Evolutionary conservation across 164 flowering plant genomes (phyloP), one percentile per base, ranked within the genome.

Genomic region (Macadamia tetraphylla): DNA sequence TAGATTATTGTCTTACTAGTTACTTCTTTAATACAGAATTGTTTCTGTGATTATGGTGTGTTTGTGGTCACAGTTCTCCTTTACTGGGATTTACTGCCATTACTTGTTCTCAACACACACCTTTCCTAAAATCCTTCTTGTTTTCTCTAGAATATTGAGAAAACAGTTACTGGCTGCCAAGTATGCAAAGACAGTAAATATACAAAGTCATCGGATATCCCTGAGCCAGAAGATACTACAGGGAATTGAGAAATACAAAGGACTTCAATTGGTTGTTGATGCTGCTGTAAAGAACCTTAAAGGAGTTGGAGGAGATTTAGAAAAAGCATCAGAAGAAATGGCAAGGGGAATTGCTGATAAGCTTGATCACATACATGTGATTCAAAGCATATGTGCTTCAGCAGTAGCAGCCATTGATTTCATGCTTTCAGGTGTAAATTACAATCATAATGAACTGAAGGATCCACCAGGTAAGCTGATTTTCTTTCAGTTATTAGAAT

Each of bases 141-240:
- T 63, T 5, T 40, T 6, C 52, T 80, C 62, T 83, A 90, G 96
- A 69, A 74, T 79, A 58, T 91, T 86, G 94, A 75, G 86, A 49
- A 89, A 85, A 75, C 97, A 90, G 59, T 62, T 90, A 62, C 23
- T 83, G 40, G 53, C 75, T 71, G 91, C 96, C 14, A 88, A 81
- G 74, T 91, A 87, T 46, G 84, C 97, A 29, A 83, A 89, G 68
- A 73, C 90, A 61, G 86, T 89, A 17, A 88, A 89, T 76, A 77
- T 75, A 44, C 69, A 87, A 51, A 87, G 91, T 75, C 72, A 65
- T 56, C 76, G 96, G 31, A 44, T 90, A n/a, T 81, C 84, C 46
- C 66, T 88, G 62, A 67, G 80, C 75, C 76, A 80, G 58, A 81
- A 72, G 79, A 80, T 90, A 68, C 87, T 90, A 18, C 58, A 69